Evolutionary conservation across 1,139 yeast genomes (phyloP), one percentile per base, ranked within the genome.

Genomic region (Hyphopichia burtonii): DNA sequence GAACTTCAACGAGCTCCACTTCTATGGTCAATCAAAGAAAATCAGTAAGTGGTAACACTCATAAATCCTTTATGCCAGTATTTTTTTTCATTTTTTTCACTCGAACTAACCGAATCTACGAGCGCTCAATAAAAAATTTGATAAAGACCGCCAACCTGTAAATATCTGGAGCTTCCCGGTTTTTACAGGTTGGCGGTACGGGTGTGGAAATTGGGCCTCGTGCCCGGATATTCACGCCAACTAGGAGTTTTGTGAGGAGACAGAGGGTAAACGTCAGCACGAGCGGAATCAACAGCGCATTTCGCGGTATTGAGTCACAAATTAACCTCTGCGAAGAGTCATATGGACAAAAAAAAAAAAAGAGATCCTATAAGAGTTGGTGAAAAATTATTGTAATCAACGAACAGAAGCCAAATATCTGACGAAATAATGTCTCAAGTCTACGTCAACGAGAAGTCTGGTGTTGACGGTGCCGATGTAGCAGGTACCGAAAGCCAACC

Each of bases 401-500:
- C n/a, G n/a, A n/a, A n/a, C n/a, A n/a, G n/a, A 25, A 25, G 11
- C 28, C 28, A 25, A 11, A 7, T 25, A 25, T 7, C 12, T 7
- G n/a, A 9, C 11, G 7, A 25, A 8, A 25, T 19, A 17, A 36
- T 36, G 38, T 36, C 38, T 5, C 19, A 54, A 41, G 67, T 71
- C 18, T 87, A 84, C 69, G 84, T 91, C 51, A 79, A 85, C 76
- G 96, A 89, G 53, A 61, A 71, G 40, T 63, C 76, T 7, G 97
- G 97, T 46, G 66, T 59, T 19, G 97, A 91, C 55, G 75, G 68
- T 28, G 54, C 71, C 28, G 70, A 74, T 23, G 62, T 62, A 17
- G 64, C 71, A 9, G 98, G 98, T 37, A 53, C 88, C 23, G 75
- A 83, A 59, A 74, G 71, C 25, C 58, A 71, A 28, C 98, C 99